Evolutionary conservation across 495 filamentous ascomycete species (phyloP), one percentile per base, ranked within the genome.

Genomic region (Annulohypoxylon nitens): DNA sequence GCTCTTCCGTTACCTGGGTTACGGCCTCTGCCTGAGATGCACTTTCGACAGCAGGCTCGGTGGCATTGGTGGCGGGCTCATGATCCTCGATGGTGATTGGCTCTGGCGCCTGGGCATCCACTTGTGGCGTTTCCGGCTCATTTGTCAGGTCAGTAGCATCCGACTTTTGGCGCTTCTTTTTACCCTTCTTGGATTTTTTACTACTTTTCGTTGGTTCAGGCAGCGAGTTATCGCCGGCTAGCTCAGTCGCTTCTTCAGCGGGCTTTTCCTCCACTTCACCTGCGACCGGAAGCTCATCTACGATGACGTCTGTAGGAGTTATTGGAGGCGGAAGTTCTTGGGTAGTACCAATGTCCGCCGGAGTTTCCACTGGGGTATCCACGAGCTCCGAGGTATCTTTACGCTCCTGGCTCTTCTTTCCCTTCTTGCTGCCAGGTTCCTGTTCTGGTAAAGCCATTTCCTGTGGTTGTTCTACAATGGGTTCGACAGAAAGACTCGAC

Each of bases 131-230:
- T 48, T 70, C 68, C 45, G 48, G 45, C 51, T 67, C 61, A 18
- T 63, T 16, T 10, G 33, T 37, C 23, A 53, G 16, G 12, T 16
- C 45, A 25, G 25, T 20, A 36, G 20, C 11, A 26, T 63, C 60
- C 33, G 71, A 69, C 14, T 54, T 67, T 59, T 79, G 74, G 23
- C 71, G 67, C 65, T 80, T 80, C 67, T 82, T 79, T 69, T 80
- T 75, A 20, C 69, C 62, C 53, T 77, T 75, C 53, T 76, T 71
- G 54, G 69, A 59, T 25, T 69, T 70, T 50, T 51, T 34, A 26
- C 33, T 55, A 34, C 62, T 18, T 14, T 50, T 62, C 12, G 48
- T 64, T 43, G 48, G 30, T 26, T 71, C 67, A 30, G 48, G n/a
- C 43, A 20, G 47, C 3, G 16, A 18, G 26, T 63, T 50, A 10